phyloP scores from a whole-genome alignment of 805 yeast genomes.

The Lachancea sp. region DNA sequence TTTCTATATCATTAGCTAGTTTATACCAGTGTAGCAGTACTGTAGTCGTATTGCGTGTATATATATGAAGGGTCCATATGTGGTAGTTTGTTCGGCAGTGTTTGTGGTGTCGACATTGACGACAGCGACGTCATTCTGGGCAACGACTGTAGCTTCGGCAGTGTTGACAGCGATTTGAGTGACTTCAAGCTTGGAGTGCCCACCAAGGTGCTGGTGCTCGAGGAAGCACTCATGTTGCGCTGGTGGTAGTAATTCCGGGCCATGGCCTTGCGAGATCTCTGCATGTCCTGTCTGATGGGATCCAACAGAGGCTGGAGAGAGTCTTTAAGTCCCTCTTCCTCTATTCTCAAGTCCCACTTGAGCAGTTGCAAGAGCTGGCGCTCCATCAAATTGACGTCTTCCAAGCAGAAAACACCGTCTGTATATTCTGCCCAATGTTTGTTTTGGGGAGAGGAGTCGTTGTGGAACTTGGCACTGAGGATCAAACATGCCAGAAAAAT shows the following conservation, averaged over 20 bases:
- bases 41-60: conserved; percentile 5
- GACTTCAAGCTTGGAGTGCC: conserved; percentile 6
- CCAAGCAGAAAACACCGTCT: conserved; percentile 59
- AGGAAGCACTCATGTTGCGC: conserved; percentile 19
- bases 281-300: conserved; percentile 55
- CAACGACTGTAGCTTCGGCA: conserved; percentile 4
- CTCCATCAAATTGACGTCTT: conserved; percentile 76
- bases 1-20: background rate
- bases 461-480: conserved; percentile 65
- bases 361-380: conserved; percentile 62
- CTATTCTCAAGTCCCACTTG: conserved; percentile 66
- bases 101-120: conserved; percentile 3
- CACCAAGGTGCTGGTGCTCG: conserved; percentile 21
- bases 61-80: conserved; percentile 1
- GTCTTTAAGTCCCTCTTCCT: conserved; percentile 58
- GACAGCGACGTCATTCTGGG: conserved; percentile 1
- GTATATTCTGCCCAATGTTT: conserved; percentile 75
- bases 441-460: conserved; percentile 74
- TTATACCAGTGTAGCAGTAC: conserved; percentile 6
- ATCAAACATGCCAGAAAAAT: conserved; percentile 70
- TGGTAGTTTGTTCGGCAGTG: conserved; percentile 6
- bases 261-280: conserved; percentile 21
- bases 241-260: conserved; percentile 18
- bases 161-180: conserved; percentile 4
- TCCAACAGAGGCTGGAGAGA: conserved; percentile 67